Percentiles rank a stretch among this genome's conserved stretches.
phyloP scores from a whole-genome alignment of 306 rosid species.

The Citrullus amarus region DNA sequence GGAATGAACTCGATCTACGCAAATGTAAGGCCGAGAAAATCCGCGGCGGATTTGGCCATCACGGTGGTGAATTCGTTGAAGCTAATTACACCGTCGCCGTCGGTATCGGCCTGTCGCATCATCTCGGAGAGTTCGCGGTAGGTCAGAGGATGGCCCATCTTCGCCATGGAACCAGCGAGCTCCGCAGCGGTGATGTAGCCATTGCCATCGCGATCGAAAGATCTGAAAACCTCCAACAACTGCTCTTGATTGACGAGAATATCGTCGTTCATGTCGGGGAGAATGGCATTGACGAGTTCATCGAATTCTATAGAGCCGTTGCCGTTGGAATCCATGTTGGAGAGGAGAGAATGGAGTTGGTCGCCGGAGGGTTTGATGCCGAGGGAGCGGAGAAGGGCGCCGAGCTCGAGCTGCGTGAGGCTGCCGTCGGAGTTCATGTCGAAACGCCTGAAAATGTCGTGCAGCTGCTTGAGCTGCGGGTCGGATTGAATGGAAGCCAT shows the following conservation, averaged over 20 bases:
- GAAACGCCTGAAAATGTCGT: constrained; percentile 57
- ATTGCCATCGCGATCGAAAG: constrained; percentile 80
- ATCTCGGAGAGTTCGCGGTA: constrained; percentile 52
- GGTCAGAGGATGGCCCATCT: constrained; percentile 68
- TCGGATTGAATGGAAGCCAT: constrained; percentile 33
- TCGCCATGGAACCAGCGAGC: constrained; percentile 80
- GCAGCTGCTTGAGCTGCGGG: constrained; percentile 49
- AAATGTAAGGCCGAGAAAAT: constrained; percentile 45
- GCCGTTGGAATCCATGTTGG: constrained; percentile 60
- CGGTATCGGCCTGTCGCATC: constrained; percentile 63
- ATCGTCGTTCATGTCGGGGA: constrained; percentile 37
- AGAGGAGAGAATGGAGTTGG: constrained; percentile 34
- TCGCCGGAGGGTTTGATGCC: constrained; percentile 73
- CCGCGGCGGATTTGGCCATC: constrained; percentile 70
- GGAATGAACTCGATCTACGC: background rate
- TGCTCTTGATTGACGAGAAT: constrained; percentile 67
- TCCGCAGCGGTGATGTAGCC: constrained; percentile 69
- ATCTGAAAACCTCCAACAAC: constrained; percentile 46
- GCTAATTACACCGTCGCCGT: constrained; percentile 80
- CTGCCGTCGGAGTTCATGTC: constrained; percentile 91
- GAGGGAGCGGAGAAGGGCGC: constrained; percentile 74
- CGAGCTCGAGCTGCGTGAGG: constrained; percentile 77
- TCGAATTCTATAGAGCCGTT: constrained; percentile 70
- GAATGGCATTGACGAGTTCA: constrained; percentile 42
- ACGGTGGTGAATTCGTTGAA: constrained; percentile 53